phyloP scores from a whole-genome alignment of 2,329 filamentous ascomycete species.

The Diaporthe sp. region DNA sequence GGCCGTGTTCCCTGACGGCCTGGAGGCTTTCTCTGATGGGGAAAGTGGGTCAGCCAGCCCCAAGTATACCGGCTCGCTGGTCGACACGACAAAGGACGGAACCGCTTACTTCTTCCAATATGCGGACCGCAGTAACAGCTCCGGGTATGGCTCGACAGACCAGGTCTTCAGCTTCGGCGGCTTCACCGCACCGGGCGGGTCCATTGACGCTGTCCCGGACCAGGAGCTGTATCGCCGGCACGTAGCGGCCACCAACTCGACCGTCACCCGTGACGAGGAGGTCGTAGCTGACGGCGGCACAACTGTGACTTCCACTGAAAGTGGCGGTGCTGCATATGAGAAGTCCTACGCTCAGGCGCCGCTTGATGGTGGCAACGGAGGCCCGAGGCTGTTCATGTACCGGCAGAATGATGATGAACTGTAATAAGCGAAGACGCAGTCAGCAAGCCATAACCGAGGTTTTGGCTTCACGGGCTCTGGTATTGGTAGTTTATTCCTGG shows the following conservation, averaged over 20 bases:
- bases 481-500: neutral
- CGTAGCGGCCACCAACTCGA: conserved; percentile 68
- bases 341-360: conserved; percentile 40
- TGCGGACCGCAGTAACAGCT: conserved; percentile 61
- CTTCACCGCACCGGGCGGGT: conserved; percentile 47
- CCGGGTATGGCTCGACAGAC: conserved; percentile 67
- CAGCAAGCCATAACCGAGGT: neutral
- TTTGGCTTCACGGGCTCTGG: neutral
- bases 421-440: neutral
- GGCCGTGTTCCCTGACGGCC: conserved; percentile 68
- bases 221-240: conserved; percentile 70
- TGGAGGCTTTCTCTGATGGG: conserved; percentile 67
- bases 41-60: conserved; percentile 40
- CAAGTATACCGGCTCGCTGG: conserved; percentile 52
- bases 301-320: conserved; percentile 11
- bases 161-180: conserved; percentile 71
- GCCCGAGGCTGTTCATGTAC: conserved; percentile 45
- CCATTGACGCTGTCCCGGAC: conserved; percentile 44
- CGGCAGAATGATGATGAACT: conserved; percentile 33
- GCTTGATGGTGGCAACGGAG: conserved; percentile 39
- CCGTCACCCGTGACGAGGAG: conserved; percentile 64
- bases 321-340: neutral
- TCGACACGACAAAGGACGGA: conserved; percentile 70
- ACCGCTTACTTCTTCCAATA: conserved; percentile 67
- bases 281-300: conserved; percentile 47